A percentile compares a stretch with the other conserved stretches of the same genome.
These are phyloP conservation scores for Vitis hybrid DNA, from an alignment of 177 flowering plant species.

Conservation along the genomic window DNA sequence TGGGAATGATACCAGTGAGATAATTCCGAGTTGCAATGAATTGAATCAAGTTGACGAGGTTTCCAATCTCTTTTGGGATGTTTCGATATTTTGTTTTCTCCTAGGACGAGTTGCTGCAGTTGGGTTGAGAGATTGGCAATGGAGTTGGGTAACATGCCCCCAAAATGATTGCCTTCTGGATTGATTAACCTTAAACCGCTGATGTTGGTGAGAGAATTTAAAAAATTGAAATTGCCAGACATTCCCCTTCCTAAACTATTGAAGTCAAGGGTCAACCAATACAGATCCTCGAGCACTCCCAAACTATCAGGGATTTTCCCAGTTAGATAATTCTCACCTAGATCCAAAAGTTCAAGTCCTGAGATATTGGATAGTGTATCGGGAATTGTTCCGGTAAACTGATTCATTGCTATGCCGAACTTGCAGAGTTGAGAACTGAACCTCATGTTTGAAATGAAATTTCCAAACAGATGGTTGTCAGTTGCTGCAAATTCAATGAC, in stretches of 20 bases:
- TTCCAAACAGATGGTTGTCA: too few relatives aligned
- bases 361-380: too few relatives aligned
- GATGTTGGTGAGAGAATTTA: conserved; percentile 12
- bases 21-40: not conserved
- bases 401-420: too few relatives aligned
- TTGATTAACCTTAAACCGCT: not conserved
- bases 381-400: too few relatives aligned
- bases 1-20: conserved; percentile 13
- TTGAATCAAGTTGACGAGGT: conserved; percentile 4
- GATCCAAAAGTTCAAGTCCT: too few relatives aligned
- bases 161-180: not conserved
- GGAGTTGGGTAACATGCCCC: too few relatives aligned
- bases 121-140: conserved; percentile 10
- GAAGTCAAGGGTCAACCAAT: not conserved
- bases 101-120: not conserved
- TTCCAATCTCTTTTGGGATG: conserved; percentile 11
- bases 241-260: conserved; percentile 11
- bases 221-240: conserved; percentile 10
- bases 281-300: conserved; percentile 3
- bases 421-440: too few relatives aligned
- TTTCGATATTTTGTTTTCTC: conserved; percentile 9
- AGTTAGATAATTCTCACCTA: not conserved
- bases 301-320: conserved; percentile 8
- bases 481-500: too few relatives aligned
- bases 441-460: too few relatives aligned